Conservation (phyloP, 768 basidiomycete genomes). For the Termitomyces sp. region DNA sequence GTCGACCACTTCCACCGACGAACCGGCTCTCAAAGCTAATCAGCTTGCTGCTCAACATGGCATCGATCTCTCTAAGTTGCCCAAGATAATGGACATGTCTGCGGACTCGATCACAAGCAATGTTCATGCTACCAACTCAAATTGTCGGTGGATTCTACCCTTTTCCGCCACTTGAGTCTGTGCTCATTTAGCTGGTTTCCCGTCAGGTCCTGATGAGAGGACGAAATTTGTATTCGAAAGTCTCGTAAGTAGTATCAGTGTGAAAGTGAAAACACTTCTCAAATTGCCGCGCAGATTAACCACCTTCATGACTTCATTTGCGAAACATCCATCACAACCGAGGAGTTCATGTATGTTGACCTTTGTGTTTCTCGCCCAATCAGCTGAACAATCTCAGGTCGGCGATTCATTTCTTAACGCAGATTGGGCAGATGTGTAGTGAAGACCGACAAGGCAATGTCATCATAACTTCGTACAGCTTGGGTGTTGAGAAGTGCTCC, state of each 20-base stretch:
- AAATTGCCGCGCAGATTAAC: conserved; percentile 35
- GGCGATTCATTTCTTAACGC: conserved; percentile 73
- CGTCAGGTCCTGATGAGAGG: conserved; percentile 31
- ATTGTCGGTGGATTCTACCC: background rate
- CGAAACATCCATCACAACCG: conserved; percentile 71
- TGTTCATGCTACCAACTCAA: conserved; percentile 12
- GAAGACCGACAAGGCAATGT: conserved; percentile 45
- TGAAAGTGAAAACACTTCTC: no score
- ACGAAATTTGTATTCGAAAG: conserved; percentile 38
- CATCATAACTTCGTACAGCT: background rate
- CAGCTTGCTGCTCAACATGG: conserved; percentile 26
- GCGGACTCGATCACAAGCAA: conserved; percentile 35
- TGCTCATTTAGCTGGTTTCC: background rate
- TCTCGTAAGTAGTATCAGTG: conserved; percentile 27
- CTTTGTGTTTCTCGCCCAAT: background rate
- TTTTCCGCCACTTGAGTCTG: background rate
- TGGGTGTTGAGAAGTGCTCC: conserved; percentile 6
- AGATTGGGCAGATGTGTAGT: conserved; percentile 66
- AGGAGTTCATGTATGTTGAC: conserved; percentile 70
- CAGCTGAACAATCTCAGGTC: conserved; percentile 24
- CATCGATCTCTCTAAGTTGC: conserved; percentile 12
- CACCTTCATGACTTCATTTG: conserved; percentile 73
- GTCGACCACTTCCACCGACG: conserved; percentile 1
- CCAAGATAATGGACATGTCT: conserved; percentile 33
- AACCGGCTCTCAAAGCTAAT: conserved; percentile 22